Base-by-base conservation (phyloP, 805 yeast species). In the Isabelozyma rhagii region DNA sequence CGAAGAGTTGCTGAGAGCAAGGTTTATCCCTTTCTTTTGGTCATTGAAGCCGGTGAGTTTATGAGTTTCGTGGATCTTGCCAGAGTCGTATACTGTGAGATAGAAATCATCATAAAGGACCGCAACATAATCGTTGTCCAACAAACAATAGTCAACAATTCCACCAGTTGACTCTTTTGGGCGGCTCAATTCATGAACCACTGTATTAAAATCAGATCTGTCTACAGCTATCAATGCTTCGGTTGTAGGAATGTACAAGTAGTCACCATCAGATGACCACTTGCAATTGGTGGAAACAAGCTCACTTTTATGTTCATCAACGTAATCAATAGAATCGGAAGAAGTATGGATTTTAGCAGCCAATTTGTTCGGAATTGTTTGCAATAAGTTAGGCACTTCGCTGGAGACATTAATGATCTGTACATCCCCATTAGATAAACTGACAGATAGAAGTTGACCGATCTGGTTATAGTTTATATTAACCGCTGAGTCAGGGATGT, bases 181-280 rank as follows among this genome's bases (percentile, higher is more conserved):
- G 10, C 50, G 27, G n/a, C 47, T 49, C 43, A 68, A 55, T 17
- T 49, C 49, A 38, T 50, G 51, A 18, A 44, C 48, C 38, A 53
- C 18, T 17, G 48, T 36, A 36, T 44, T 39, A 74, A 74, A 77
- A 49, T 74, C 62, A 18, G 64, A 57, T 47, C 81, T 64, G 48
- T 69, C 64, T 0, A 81, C 71, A 46, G 74, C 74, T 44, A 85
- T 73, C 2, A 74, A 67, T 43, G 73, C 69, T 17, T 75, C 68
- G 38, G 72, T 68, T 6, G 85, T 71, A 2, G 96, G 91, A 15
- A 89, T 59, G 2, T 91, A 89, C 44, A 90, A 71, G n/a, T 72
- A 64, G 47, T 80, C 80, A 14, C 96, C 96, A 47, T 78, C 74
- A 2, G 86, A 80, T 49, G 83, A 80, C 96, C 96, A 90, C 38